Evolutionary conservation across 2,329 filamentous ascomycete genomes (phyloP), one percentile per base, ranked within the genome.

Genomic region (Sporothrix inflata): DNA sequence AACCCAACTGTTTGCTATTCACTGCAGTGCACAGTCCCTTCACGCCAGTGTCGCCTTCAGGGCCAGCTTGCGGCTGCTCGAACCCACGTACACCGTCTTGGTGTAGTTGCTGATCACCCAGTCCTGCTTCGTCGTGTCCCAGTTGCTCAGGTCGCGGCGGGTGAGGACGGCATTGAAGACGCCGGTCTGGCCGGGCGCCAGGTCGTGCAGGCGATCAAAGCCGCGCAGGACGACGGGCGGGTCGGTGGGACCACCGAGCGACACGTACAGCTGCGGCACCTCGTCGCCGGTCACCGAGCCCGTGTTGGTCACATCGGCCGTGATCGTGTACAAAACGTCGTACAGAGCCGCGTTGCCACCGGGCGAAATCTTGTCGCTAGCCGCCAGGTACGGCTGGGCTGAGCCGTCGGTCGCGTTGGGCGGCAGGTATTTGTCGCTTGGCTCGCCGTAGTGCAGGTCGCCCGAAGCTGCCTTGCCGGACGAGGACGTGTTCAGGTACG

Each of bases 81-180:
- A 81, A 2, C 87, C 87, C 8, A 89, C 85, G 74, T 79, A 87
- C 14, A 87, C 84, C 71, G 79, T 88, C 84, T 89, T 89, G 72
- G 83, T 78, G 63, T 81, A 77, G 21, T 82, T 76, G 9, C 82
- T 84, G n/a, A 89, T 77, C 61, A 94, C 87, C 94, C 95, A 98
- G 84, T 98, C 91, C 85, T 98, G 94, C n/a, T 83, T 80, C 1
- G 79, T 85, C 0, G 88, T 84, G 76, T 97, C 93, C 94, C 95
- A 98, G 83, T 94, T 96, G 79, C 91, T 94, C 71, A 98, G 76
- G 78, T 98, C 95, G 72, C 94, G 89, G 51, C 94, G 87, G 6
- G 90, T 94, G 71, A 98, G 81, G 19, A 90, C 86, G 0, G 88
- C 90, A 0, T 81, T 85, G 84, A 96, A 97, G 1, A 85, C 88